Conservation (phyloP, 352 stramenopile species). For the Blastocystis sp. region DNA sequence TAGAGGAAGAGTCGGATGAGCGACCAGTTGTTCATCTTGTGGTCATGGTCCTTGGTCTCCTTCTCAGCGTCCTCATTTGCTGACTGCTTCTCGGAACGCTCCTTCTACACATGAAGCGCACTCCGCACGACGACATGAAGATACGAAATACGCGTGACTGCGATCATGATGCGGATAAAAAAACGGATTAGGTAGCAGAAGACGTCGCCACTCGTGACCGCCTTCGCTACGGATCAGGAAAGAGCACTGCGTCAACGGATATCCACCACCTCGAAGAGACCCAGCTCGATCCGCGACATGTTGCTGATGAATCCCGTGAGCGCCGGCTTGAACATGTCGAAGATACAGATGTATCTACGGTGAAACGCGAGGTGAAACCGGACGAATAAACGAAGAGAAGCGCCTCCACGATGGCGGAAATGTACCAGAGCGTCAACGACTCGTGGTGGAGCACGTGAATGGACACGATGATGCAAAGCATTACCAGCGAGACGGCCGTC, state of each 20-base stretch:
- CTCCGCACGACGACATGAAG: not conserved
- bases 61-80: not conserved
- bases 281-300: not conserved
- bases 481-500: conserved; percentile 2
- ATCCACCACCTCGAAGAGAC: not conserved
- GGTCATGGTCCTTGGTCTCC: not conserved
- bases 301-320: not conserved
- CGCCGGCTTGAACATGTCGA: not conserved
- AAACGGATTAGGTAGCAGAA: conserved; percentile 42
- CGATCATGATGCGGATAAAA: conserved; percentile 45
- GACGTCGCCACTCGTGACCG: conserved; percentile 2
- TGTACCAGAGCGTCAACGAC: not conserved
- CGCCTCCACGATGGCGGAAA: not conserved
- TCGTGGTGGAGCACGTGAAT: not conserved
- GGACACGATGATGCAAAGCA: conserved; percentile 6
- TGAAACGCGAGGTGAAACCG: not conserved
- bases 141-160: conserved; percentile 12
- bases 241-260: not conserved
- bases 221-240: not conserved
- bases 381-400: conserved; percentile 40
- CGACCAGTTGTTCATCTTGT: not conserved
- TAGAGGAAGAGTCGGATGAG: conserved; percentile 34
- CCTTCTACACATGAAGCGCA: not conserved
- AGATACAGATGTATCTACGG: conserved; percentile 27
- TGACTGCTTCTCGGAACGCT: not conserved